Evolutionary conservation across 2,329 filamentous ascomycete genomes (phyloP).

Genomic region (Xylaria sp.): DNA sequence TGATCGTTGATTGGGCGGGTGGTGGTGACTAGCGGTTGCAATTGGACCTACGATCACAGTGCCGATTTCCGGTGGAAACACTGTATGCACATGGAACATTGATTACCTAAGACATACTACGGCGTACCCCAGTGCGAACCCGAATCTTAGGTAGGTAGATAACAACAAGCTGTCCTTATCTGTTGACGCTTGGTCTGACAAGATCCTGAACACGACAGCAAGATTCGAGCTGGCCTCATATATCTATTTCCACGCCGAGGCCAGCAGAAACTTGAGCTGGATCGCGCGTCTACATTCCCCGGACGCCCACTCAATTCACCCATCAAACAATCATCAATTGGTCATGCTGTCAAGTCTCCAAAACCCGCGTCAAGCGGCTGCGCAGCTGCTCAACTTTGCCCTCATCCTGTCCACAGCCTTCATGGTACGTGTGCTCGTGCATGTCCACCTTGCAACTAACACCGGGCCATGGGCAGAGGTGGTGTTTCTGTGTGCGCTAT

Average conservation of each 20-base stretch:
- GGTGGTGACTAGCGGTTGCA: too few relatives aligned
- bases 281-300: background rate
- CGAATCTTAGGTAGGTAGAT: too few relatives aligned
- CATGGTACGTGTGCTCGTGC: conserved; percentile 67
- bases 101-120: too few relatives aligned
- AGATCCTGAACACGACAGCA: background rate
- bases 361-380: conserved; percentile 83
- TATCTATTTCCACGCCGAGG: conserved; percentile 27
- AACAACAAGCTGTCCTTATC: conserved; percentile 33
- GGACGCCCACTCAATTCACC: background rate
- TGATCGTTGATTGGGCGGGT: too few relatives aligned
- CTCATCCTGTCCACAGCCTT: conserved; percentile 91
- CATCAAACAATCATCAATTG: conserved; percentile 20
- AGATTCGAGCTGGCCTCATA: conserved; percentile 25
- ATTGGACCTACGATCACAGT: too few relatives aligned
- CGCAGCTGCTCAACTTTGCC: conserved; percentile 89
- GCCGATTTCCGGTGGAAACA: too few relatives aligned
- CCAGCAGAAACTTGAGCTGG: conserved; percentile 30
- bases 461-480: background rate
- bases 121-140: too few relatives aligned
- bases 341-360: conserved; percentile 75
- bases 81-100: too few relatives aligned
- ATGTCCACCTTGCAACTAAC: background rate
- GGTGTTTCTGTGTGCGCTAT: background rate
- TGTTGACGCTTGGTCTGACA: background rate